Evolutionary conservation across 2,329 filamentous ascomycete species (phyloP), one percentile per base, ranked within the genome.

Genomic region (Plenodomus tracheiphilus): DNA sequence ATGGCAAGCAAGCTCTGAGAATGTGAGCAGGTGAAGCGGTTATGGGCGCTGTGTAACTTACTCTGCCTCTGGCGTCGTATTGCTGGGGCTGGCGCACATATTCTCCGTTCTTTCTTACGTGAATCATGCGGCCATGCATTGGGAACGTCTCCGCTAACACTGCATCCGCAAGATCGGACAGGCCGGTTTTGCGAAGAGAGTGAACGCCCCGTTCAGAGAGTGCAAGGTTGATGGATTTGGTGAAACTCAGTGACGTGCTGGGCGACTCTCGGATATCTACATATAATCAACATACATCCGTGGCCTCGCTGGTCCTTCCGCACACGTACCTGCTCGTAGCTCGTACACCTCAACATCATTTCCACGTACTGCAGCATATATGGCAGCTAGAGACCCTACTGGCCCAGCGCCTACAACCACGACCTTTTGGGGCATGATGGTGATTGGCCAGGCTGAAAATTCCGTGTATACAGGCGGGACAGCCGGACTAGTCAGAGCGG

Each of bases 121-220:
- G 94, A 55, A 99, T 95, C 94, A 99, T 99, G 20, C 94, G 89
- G 11, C 92, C 94, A 70, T 88, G 80, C 91, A 99, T 97, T 10
- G 93, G 92, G 51, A 97, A 91, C 0, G 92, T 93, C 43, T 87
- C 84, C 1, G 77, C 77, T 63, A 96, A 80, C 25, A 97, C 84
- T 60, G 85, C 80, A 11, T 92, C 81, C 25, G 96, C 77, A 30
- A 97, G 81, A 2, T 79, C 81, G 2, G 83, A 75, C 25, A 85
- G 81, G 20, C 84, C 83, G 1, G 89, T 84, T 61, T 88, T 79
- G 43, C 83, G 82, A 74, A 99, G 86, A 18, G 93, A 89, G 71
- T 94, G 89, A 70, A 97, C 92, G 25, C 94, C 94, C 49, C 94
- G 85, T 70, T 97, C 92, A 0, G 94, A 97, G 1, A 99, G 79